Conservation (phyloP, 371 early-diverging fungal genomes). For the Choanephora cucurbitarum region DNA sequence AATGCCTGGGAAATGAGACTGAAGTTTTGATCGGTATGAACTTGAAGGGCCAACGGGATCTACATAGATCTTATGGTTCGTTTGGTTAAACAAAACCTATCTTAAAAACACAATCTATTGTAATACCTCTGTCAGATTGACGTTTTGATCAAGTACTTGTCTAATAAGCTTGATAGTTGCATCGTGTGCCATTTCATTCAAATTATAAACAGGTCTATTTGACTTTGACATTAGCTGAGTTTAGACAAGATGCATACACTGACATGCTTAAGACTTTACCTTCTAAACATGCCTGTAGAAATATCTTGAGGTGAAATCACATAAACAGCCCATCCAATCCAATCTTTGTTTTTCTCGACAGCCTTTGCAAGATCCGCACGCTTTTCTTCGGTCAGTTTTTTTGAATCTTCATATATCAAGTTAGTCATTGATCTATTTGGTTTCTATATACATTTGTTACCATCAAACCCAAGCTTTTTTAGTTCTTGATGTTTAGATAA, state of each 20-base stretch:
- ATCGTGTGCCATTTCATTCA: slow-evolving; percentile 95
- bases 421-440: neutral
- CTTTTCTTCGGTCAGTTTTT: slow-evolving; percentile 76
- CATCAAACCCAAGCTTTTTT: slow-evolving; percentile 76
- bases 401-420: slow-evolving; percentile 71
- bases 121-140: slow-evolving; percentile 74
- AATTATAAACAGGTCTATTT: slow-evolving; percentile 80
- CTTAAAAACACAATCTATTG: too few relatives aligned
- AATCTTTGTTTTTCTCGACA: slow-evolving; percentile 60
- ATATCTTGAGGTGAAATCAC: slow-evolving; percentile 89
- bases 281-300: slow-evolving; percentile 80
- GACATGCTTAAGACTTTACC: slow-evolving; percentile 20
- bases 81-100: too few relatives aligned
- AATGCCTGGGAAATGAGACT: slow-evolving; percentile 70
- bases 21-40: slow-evolving; percentile 80
- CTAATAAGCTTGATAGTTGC: slow-evolving; percentile 87
- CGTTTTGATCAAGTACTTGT: slow-evolving; percentile 60
- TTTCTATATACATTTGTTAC: slow-evolving; percentile 43
- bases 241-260: too few relatives aligned
- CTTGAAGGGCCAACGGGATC: slow-evolving; percentile 98
- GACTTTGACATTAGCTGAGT: neutral
- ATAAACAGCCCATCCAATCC: slow-evolving; percentile 86
- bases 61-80: slow-evolving; percentile 82
- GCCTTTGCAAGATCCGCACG: slow-evolving; percentile 71
- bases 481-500: slow-evolving; percentile 62